Conservation (phyloP, 176 grass and related monocot species). For the Oryza nivara region DNA sequence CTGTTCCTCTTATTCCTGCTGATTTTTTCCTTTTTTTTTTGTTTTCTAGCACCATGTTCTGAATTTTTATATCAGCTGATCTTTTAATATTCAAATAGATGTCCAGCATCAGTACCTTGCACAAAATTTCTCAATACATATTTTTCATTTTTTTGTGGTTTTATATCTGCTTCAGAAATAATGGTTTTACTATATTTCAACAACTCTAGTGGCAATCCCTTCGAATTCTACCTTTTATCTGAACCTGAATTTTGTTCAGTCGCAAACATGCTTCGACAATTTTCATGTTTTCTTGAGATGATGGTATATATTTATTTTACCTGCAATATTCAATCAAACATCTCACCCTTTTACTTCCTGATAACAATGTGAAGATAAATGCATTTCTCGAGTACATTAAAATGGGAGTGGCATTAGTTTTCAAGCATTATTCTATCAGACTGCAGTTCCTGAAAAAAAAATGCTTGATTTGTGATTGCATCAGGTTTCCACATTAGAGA, state of each 20-base stretch:
- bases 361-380: neutral
- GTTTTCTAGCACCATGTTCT: too few species aligned
- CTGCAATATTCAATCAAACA: neutral
- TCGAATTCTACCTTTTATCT: neutral
- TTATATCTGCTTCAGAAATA: too few species aligned
- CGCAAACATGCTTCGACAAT: too few species aligned
- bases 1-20: too few species aligned
- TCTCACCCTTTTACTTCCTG: neutral
- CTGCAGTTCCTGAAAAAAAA: neutral
- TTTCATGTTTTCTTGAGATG: too few species aligned
- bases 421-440: neutral
- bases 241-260: neutral
- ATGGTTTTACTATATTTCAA: neutral
- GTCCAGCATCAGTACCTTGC: neutral
- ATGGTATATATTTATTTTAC: neutral
- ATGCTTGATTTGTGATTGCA: neutral
- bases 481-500: constrained; percentile 52
- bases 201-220: neutral
- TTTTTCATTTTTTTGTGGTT: neutral
- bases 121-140: neutral
- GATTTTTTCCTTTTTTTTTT: too few species aligned
- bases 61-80: too few species aligned
- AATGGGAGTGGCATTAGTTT: neutral
- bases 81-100: neutral
- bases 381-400: neutral